Base-by-base conservation (phyloP, 208 protist genomes). In the Leptomonas pyrrhocoris region DNA sequence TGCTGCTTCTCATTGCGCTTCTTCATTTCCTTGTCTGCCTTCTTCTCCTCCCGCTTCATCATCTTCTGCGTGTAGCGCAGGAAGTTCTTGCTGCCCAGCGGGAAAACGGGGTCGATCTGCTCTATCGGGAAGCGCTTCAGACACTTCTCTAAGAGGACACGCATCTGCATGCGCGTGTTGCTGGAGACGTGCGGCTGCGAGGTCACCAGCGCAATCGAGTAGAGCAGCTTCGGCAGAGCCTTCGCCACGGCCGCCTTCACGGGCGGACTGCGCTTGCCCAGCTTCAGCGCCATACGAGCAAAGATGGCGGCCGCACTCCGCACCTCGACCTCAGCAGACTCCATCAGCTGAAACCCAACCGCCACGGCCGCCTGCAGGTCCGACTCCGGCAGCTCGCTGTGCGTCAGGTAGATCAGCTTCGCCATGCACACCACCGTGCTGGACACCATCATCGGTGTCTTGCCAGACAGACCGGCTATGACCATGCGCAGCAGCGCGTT, bases 51-150 rank as follows among this genome's bases (percentile, higher is more conserved):
- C 3, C 88, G 84, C 48, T 71, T 83, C 77, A 91, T 77, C 91
- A 96, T 96, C 57, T 86, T 90, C 45, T 93, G 71, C 21, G 85
- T 91, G 78, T 96, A 96, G 46, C 84, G 84, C 19, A 96, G 79
- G 61, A 96, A 96, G 46, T 92, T 92, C 66, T 92, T 92, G 57
- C 88, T 94, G 28, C 91, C 91, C 21, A 94, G 50, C 2, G 91
- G 91, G 64, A 96, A 96, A 25, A 94, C 80, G n/a, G 81, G 84
- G 48, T 96, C 88, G 48, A 96, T 76, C 51, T 75, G 64, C 48
- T 84, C 84, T 59, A 83, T 85, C 23, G 77, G 70, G 80, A 93
- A 96, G 43, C 86, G 87, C 71, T 94, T 92, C 55, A 96, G 84
- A 73, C 82, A 91, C 68, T 94, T 94, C 60, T 94, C 88, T 18